Evolutionary conservation across 169 alveolate species (phyloP), one percentile per base, ranked within the genome.

Genomic region (Plasmodium vinckei): DNA sequence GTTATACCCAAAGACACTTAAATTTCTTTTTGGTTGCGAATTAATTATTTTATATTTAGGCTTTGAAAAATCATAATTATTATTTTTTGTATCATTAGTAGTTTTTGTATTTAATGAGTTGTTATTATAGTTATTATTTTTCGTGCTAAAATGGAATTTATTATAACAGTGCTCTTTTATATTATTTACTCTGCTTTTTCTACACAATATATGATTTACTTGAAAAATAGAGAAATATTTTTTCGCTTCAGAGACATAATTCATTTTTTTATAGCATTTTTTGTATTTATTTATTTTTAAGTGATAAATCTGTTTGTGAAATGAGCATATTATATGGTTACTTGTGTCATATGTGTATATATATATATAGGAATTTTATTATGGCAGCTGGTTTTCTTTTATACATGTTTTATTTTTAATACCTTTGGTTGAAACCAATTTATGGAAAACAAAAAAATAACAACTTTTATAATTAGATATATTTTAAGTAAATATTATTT

Each of bases 1-100:
- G 25, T 79, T 79, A 60, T 79, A 67, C 12, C 89, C 89, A 67
- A 79, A 79, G 46, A 79, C 89, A 57, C 89, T 79, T 67, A 79
- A 79, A 42, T 79, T 79, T 65, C 79, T 57, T 67, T 79, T 79
- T 53, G 82, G 77, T 46, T 79, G 89, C 51, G 89, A 79, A 79
- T 79, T 79, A 61, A 65, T 67, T 33, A 46, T 21, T 46, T 79
- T 79, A 47, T 79, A 65, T 53, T 77, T 56, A 21, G 54, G 53
- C 39, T 79, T 79, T 79, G 70, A 27, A 33, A 33, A 33, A 33
- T 33, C 42, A 54, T 42, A 79, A 65, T 33, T 7, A 56, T 21
- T 65, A 56, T 79, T 59, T 53, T 79, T 54, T 33, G 65, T 71
- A 1, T 79, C 73, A 15, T 61, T 44, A 53, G 88, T 21, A 44